Evolutionary conservation across 2,329 filamentous ascomycete genomes (phyloP).

Genomic region (Penicillium digitatum): DNA sequence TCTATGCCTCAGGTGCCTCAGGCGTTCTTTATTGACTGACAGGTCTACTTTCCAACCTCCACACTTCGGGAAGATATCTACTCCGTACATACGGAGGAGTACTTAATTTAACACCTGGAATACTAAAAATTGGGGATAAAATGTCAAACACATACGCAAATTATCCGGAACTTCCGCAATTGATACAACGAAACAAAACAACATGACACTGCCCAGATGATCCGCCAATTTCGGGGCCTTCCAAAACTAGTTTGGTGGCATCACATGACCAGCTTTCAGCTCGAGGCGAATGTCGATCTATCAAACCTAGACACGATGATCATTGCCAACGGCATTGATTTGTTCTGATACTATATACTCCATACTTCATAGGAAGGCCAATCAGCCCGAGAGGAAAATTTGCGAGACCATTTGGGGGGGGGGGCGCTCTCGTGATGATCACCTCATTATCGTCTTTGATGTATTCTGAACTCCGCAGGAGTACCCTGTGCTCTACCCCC

Average conservation of each 20-base stretch:
- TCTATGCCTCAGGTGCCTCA: background rate
- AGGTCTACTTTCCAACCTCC: background rate
- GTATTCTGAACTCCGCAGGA: background rate
- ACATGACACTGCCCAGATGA: background rate
- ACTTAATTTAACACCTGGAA: background rate
- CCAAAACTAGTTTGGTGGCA: constrained; percentile 2
- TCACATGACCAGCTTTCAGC: constrained; percentile 3
- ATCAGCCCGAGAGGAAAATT: background rate
- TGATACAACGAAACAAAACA: background rate
- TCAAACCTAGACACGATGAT: constrained; percentile 5
- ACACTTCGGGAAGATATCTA: background rate
- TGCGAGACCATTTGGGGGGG: background rate
- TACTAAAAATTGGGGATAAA: background rate
- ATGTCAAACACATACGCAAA: background rate
- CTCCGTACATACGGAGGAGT: too few relatives aligned
- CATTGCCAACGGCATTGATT: constrained; percentile 1
- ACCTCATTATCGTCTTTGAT: background rate
- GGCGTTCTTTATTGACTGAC: background rate
- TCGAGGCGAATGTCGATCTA: constrained; percentile 1
- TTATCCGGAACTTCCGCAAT: background rate
- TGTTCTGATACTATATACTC: background rate
- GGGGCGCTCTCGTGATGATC: background rate
- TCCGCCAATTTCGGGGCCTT: background rate
- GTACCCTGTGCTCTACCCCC: background rate
- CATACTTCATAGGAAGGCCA: background rate